A percentile compares a stretch with the other conserved stretches of the same genome.
Conservation (phyloP, 371 early-diverging fungal genomes). For the Mucor irregularis region DNA sequence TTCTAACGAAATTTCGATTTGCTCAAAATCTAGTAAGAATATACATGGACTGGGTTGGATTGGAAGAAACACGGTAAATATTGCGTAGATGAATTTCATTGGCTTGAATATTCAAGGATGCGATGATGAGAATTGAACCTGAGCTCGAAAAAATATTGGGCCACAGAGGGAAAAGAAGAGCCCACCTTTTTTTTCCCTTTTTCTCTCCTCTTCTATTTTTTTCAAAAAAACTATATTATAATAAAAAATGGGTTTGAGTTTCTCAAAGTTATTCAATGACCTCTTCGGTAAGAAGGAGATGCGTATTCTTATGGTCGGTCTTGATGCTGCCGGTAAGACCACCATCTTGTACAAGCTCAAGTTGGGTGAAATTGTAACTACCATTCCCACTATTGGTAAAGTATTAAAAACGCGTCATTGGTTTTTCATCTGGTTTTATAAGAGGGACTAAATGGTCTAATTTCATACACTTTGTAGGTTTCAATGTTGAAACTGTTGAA, state of each 20-base stretch:
- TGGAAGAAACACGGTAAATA: too few relatives aligned
- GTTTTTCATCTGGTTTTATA: neutral
- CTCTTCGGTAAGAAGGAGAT: conserved; percentile 87
- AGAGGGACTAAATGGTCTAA: too few relatives aligned
- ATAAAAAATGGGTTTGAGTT: conserved; percentile 47
- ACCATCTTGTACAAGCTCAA: conserved; percentile 90
- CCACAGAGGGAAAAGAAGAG: too few relatives aligned
- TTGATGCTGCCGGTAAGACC: conserved; percentile 99
- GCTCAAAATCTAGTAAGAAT: too few relatives aligned
- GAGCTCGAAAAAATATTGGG: too few relatives aligned
- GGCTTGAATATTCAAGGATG: too few relatives aligned
- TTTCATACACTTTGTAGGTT: conserved; percentile 55
- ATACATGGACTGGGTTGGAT: too few relatives aligned
- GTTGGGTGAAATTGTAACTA: conserved; percentile 94
- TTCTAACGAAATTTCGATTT: too few relatives aligned
- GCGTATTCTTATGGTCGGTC: conserved; percentile 96
- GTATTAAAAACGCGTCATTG: conserved; percentile 2
- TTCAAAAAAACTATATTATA: neutral
- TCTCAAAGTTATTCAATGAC: conserved; percentile 45
- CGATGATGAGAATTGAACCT: too few relatives aligned
- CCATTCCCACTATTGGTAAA: conserved; percentile 86
- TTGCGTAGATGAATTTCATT: too few relatives aligned
- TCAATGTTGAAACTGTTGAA: conserved; percentile 92
- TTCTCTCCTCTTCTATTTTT: conserved; percentile 10
- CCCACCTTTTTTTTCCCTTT: conserved; percentile 9